Evolutionary conservation across 1,284 basidiomycete genomes (phyloP).

Genomic region (Stereum hirsutum): DNA sequence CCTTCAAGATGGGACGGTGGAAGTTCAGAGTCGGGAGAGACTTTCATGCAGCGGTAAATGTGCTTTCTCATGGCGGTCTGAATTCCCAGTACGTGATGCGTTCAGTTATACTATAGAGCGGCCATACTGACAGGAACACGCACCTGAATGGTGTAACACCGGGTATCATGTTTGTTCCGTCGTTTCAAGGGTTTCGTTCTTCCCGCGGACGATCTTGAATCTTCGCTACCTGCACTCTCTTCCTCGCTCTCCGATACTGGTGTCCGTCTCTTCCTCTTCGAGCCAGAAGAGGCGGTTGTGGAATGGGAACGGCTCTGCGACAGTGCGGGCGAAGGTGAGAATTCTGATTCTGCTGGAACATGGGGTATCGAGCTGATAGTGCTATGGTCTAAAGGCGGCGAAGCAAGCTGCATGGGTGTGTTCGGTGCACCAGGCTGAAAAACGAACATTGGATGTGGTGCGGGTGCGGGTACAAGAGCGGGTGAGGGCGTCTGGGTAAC

Average conservation of each 20-base stretch:
- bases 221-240: slow-evolving; percentile 22
- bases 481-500: no score
- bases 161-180: slow-evolving; percentile 48
- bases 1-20: slow-evolving; percentile 55
- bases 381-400: no score
- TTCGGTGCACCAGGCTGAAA: no score
- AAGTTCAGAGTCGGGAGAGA: slow-evolving; percentile 44
- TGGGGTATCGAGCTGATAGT: no score
- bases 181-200: slow-evolving; percentile 32
- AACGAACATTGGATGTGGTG: no score
- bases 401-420: no score
- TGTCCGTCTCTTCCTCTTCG: slow-evolving; percentile 22
- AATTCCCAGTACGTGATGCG: background rate
- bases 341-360: slow-evolving; percentile 3
- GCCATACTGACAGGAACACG: slow-evolving; percentile 8
- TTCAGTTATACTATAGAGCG: slow-evolving; percentile 8
- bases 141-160: slow-evolving; percentile 59
- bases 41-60: slow-evolving; percentile 44
- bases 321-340: slow-evolving; percentile 14
- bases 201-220: slow-evolving; percentile 16
- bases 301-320: slow-evolving; percentile 16
- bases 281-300: background rate
- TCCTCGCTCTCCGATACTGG: slow-evolving; percentile 24
- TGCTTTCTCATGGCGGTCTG: slow-evolving; percentile 65
- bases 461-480: no score